Conservation (phyloP, 2,329 filamentous ascomycete species). For the Fusarium newnesense region DNA sequence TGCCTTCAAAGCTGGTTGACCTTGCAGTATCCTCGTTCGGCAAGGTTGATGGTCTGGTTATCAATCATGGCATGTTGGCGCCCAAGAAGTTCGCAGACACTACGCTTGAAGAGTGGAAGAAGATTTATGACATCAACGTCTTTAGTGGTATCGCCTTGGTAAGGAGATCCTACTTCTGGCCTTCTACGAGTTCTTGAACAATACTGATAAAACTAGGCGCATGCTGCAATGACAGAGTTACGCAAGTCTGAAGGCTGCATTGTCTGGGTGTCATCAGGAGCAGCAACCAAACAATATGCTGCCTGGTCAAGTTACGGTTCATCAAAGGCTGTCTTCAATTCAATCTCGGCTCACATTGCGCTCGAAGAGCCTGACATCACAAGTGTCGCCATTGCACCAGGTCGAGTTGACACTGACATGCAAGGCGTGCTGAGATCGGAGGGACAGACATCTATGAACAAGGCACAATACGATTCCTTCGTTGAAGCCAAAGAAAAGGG, state of each 20-base stretch:
- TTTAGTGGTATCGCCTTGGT: conserved; percentile 85
- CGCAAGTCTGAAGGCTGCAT: conserved; percentile 76
- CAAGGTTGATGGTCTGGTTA: conserved; percentile 79
- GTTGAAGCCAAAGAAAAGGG: conserved; percentile 75
- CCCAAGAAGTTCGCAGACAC: conserved; percentile 78
- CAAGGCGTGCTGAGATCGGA: conserved; percentile 80
- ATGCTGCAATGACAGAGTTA: conserved; percentile 76
- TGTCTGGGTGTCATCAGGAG: conserved; percentile 83
- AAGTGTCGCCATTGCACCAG: conserved; percentile 78
- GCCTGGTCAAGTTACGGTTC: conserved; percentile 86
- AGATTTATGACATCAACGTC: conserved; percentile 84
- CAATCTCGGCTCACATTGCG: conserved; percentile 77
- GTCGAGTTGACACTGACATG: conserved; percentile 90
- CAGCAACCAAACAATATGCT: conserved; percentile 71
- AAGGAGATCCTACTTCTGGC: conserved; percentile 44
- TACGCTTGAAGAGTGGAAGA: conserved; percentile 78
- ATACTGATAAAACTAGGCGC: conserved; percentile 62
- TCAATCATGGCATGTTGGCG: conserved; percentile 88
- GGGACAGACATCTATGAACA: conserved; percentile 61
- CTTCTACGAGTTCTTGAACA: background rate
- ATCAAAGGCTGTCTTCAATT: conserved; percentile 85
- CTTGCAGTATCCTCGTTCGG: conserved; percentile 75
- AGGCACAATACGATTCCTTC: conserved; percentile 73
- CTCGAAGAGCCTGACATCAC: conserved; percentile 82
- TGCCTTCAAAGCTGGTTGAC: conserved; percentile 71